Conservation (phyloP, 2,329 filamentous ascomycete genomes). For the Claviceps monticola region DNA sequence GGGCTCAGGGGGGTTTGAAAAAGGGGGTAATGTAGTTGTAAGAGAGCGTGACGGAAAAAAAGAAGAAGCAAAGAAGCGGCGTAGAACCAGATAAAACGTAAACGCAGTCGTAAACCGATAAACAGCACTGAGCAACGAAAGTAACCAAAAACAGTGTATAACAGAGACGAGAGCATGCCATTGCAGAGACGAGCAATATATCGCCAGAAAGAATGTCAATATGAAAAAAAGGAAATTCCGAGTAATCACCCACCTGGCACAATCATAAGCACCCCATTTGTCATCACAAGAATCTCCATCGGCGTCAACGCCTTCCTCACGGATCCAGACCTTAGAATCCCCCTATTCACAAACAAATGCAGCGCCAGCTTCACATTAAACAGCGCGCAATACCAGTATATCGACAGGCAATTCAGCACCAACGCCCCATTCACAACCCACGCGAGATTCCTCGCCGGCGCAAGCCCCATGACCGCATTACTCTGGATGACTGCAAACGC, state of each 20-base stretch:
- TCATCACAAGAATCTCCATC: conserved; percentile 41
- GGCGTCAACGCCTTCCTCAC: conserved; percentile 25
- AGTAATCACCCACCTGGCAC: conserved; percentile 30
- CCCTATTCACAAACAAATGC: conserved; percentile 34
- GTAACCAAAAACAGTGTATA: too few species aligned
- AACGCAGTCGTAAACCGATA: too few species aligned
- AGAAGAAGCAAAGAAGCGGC: too few species aligned
- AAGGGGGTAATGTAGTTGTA: too few species aligned
- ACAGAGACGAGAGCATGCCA: too few species aligned
- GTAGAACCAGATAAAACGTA: too few species aligned
- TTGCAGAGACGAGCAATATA: too few species aligned
- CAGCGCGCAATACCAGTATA: conserved; percentile 40
- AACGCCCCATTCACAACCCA: conserved; percentile 27
- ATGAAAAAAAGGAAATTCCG: not conserved
- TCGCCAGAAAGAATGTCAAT: not conserved
- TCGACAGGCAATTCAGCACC: conserved; percentile 26
- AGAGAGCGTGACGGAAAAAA: too few species aligned
- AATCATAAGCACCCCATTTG: conserved; percentile 42
- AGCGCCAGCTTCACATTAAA: conserved; percentile 37
- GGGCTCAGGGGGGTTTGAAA: too few species aligned
- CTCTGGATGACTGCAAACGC: conserved; percentile 24
- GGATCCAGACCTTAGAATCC: conserved; percentile 24
- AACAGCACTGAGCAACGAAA: too few species aligned
- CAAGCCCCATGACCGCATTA: conserved; percentile 14
- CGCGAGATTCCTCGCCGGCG: conserved; percentile 12